phyloP scores from a whole-genome alignment of 106 monocot genomes.

The Alisma plantagoaquatica region DNA sequence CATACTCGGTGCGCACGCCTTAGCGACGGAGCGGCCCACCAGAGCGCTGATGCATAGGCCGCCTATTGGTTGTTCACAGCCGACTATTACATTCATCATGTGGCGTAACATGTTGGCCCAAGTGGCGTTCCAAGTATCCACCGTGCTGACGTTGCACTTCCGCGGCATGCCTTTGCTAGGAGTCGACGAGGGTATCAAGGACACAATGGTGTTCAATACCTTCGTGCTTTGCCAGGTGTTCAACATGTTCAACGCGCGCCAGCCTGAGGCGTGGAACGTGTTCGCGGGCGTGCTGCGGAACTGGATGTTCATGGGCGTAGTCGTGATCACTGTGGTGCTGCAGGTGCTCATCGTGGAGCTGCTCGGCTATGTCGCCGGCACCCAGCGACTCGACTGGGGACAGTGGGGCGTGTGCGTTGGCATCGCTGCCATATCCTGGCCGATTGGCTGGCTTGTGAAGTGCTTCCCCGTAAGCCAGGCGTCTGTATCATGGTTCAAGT shows the following conservation, averaged over 20 bases:
- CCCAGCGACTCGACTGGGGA: slow-evolving; percentile 24
- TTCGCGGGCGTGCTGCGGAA: slow-evolving; percentile 31
- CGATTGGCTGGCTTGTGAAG: slow-evolving; percentile 35
- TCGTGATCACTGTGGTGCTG: slow-evolving; percentile 22
- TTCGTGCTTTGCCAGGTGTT: slow-evolving; percentile 46
- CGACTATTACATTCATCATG: slow-evolving; percentile 36
- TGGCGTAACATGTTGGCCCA: slow-evolving; percentile 39
- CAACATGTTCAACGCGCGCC: slow-evolving; percentile 49
- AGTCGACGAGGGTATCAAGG: slow-evolving; percentile 20
- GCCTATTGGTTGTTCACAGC: slow-evolving; percentile 32
- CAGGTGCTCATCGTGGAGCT: slow-evolving; percentile 49
- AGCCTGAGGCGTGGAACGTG: slow-evolving; percentile 42
- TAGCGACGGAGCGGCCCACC: slow-evolving; percentile 38
- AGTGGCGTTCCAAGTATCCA: slow-evolving; percentile 25
- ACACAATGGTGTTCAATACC: slow-evolving; percentile 32
- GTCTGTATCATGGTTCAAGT: too few relatives aligned
- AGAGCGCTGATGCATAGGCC: slow-evolving; percentile 27
- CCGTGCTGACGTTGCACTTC: slow-evolving; percentile 29
- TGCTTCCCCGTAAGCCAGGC: slow-evolving; percentile 38
- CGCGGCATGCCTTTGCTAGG: slow-evolving; percentile 15
- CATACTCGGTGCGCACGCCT: slow-evolving; percentile 41
- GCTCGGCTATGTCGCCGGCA: slow-evolving; percentile 30
- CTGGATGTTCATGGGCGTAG: slow-evolving; percentile 32
- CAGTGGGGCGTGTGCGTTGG: slow-evolving; percentile 36
- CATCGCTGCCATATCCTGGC: slow-evolving; percentile 30